Evolutionary conservation across 169 alveolate species (phyloP), one percentile per base, ranked within the genome.

Genomic region (Besnoitia besnoiti): DNA sequence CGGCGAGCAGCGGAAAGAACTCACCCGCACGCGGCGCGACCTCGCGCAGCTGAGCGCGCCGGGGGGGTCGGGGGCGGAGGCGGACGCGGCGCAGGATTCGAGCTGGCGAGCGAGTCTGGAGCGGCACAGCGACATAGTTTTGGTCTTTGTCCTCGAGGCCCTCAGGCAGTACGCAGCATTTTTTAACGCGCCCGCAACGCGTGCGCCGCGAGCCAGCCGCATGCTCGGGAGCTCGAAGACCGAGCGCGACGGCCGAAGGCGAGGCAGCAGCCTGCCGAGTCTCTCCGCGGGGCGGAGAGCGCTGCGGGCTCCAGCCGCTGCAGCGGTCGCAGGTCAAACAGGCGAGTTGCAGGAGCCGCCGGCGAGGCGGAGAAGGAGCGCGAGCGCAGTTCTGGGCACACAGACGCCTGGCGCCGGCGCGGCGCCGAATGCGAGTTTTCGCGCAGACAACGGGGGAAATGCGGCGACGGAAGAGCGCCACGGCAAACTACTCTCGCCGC

Each of bases 91-190:
- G 62, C 30, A 50, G 62, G 19, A 19, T 10, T 14, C 62, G 62
- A 50, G 62, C 62, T n/a, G 80, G 24, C n/a, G 24, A n/a, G n/a
- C 12, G 35, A 7, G 76, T 2, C 44, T 67, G 21, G 46, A 14
- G 44, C 14, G 19, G n/a, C 80, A 35, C 44, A 67, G 44, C n/a
- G 42, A 35, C 19, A 30, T 30, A 35, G n/a, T 67, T 42, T n/a
- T 67, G 46, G 80, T 35, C 2, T 67, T 67, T n/a, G 80, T 67
- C 80, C 21, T 67, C 42, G 80, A 67, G 19, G 80, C 80, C 46
- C 44, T 67, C n/a, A 30, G 44, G 44, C 80, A 67, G 46, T 67
- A 67, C 80, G 39, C 47, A 24, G 80, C 7, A 37, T 67, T 33
- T 42, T 67, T 67, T 16, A n/a, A 55, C 67, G n/a, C n/a, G n/a